These are phyloP conservation scores for Aspergillus cristatus DNA, from an alignment of 495 filamentous ascomycete species.

Conservation along the genomic window DNA sequence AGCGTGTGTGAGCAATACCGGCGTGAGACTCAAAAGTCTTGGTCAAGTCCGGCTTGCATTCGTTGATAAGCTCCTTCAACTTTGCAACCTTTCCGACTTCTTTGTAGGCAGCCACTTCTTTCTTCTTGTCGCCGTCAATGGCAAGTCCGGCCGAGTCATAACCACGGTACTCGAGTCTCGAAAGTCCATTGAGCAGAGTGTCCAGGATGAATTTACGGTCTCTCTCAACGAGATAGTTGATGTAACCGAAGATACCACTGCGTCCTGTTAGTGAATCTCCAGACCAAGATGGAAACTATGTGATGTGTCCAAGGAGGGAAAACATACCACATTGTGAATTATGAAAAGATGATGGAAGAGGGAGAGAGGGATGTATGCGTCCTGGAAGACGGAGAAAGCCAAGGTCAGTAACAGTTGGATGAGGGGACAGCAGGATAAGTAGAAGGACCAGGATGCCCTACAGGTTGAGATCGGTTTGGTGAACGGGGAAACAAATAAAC, in stretches of 20 bases:
- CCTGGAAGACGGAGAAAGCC: no score
- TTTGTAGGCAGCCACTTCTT: constrained; percentile 94
- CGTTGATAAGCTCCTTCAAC: constrained; percentile 83
- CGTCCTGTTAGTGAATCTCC: background rate
- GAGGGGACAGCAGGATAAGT: no score
- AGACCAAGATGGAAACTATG: background rate
- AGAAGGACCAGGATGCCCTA: no score
- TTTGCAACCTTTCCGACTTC: constrained; percentile 98
- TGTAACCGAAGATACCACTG: constrained; percentile 98
- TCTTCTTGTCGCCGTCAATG: constrained; percentile 96
- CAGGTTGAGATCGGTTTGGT: no score
- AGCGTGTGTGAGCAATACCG: constrained; percentile 96
- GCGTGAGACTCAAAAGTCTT: constrained; percentile 96
- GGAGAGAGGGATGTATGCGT: no score
- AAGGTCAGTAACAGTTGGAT: no score
- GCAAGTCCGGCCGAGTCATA: constrained; percentile 97
- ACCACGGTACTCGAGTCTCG: constrained; percentile 86
- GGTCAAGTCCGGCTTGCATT: constrained; percentile 69
- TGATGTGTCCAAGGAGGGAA: background rate
- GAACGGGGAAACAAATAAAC: no score
- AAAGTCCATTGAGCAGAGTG: constrained; percentile 88
- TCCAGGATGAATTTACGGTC: constrained; percentile 91
- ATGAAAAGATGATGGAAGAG: background rate
- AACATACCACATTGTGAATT: constrained; percentile 30
- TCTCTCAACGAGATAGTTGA: constrained; percentile 86